Evolutionary conservation across 75 land plant species (phyloP).

Genomic region (Sequoiadendron giganteum): DNA sequence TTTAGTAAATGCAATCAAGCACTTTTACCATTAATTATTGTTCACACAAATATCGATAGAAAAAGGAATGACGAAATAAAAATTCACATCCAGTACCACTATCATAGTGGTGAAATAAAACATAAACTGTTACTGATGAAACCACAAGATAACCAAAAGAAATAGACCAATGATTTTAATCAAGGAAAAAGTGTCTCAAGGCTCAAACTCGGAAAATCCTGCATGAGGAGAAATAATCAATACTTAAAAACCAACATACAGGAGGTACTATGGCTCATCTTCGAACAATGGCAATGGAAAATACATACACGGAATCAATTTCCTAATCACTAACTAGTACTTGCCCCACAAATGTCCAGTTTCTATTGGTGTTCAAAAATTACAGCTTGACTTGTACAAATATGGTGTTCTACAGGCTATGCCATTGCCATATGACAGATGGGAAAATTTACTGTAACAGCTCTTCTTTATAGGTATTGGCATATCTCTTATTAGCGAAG

Average conservation of each 20-base stretch:
- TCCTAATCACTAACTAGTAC: not conserved
- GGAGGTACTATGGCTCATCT: not conserved
- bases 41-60: not conserved
- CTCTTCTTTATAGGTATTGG: not conserved
- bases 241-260: not conserved
- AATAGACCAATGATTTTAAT: not conserved
- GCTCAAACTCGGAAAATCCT: not conserved
- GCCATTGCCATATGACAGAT: not conserved
- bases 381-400: not conserved
- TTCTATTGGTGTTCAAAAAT: not conserved
- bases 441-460: constrained; percentile 1
- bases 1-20: not conserved
- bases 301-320: not conserved
- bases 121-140: not conserved
- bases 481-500: constrained; percentile 45
- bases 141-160: not conserved
- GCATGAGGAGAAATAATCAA: not conserved
- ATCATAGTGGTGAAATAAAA: not conserved
- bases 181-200: not conserved
- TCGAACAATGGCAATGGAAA: not conserved
- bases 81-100: not conserved
- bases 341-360: not conserved
- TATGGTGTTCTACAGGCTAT: not conserved
- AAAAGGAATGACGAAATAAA: not conserved
- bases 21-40: not conserved